Evolutionary conservation across 768 basidiomycete species (phyloP).

Genomic region (Lactarius indigo): DNA sequence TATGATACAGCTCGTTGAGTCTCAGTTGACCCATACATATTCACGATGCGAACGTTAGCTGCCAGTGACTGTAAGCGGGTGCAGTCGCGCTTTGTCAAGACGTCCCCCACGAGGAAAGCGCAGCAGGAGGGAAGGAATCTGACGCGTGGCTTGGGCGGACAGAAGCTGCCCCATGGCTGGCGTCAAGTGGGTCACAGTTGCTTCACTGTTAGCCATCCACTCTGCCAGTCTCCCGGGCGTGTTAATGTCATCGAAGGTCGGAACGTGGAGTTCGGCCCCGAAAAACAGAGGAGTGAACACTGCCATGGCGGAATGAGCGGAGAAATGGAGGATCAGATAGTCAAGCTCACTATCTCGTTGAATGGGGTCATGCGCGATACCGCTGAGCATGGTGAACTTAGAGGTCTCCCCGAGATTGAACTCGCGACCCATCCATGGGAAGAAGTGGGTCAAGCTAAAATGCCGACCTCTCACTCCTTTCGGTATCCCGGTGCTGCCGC

Average conservation of each 20-base stretch:
- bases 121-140: slow-evolving; percentile 83
- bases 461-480: slow-evolving; percentile 97
- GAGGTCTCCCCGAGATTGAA: slow-evolving; percentile 73
- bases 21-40: slow-evolving; percentile 99
- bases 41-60: slow-evolving; percentile 88
- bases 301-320: slow-evolving; percentile 33
- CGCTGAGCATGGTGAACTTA: slow-evolving; percentile 97
- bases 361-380: slow-evolving; percentile 98
- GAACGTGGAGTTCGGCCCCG: slow-evolving; percentile 92
- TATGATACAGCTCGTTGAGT: slow-evolving; percentile 99
- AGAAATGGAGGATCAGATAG: neutral
- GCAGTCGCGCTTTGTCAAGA: slow-evolving; percentile 97
- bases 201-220: slow-evolving; percentile 92
- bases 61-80: slow-evolving; percentile 91
- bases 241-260: slow-evolving; percentile 94
- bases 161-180: slow-evolving; percentile 99
- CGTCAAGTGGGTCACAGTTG: slow-evolving; percentile 96
- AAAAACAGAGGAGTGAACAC: slow-evolving; percentile 99
- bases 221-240: slow-evolving; percentile 94
- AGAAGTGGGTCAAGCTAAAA: slow-evolving; percentile 96
- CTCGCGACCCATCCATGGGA: slow-evolving; percentile 96
- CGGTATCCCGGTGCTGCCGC: slow-evolving; percentile 95
- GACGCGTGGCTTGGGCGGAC: slow-evolving; percentile 76
- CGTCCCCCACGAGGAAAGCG: slow-evolving; percentile 99
- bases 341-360: slow-evolving; percentile 88